phyloP scores from a whole-genome alignment of 495 filamentous ascomycete genomes.

The Podospora comata region DNA sequence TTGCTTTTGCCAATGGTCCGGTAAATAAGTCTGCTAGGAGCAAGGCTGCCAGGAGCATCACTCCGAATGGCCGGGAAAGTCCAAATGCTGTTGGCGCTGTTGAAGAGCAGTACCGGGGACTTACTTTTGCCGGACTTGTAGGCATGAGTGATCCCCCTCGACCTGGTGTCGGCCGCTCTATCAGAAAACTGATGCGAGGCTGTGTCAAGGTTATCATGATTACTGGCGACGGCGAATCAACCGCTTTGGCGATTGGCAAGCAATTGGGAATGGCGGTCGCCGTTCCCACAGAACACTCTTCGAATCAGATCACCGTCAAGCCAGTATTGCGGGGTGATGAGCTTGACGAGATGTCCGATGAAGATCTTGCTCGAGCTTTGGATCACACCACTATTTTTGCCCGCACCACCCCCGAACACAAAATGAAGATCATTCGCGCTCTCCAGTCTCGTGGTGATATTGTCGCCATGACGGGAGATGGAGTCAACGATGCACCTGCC shows the following conservation, averaged over 20 bases:
- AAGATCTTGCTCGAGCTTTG: constrained; percentile 78
- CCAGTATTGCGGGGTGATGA: constrained; percentile 85
- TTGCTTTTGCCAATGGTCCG: constrained; percentile 85
- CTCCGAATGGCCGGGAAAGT: constrained; percentile 36
- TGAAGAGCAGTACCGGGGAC: constrained; percentile 73
- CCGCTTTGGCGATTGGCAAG: constrained; percentile 86
- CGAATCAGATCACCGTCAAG: constrained; percentile 50
- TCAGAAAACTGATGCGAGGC: constrained; percentile 85
- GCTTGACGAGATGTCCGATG: constrained; percentile 82
- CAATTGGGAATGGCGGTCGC: constrained; percentile 85
- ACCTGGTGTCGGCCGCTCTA: constrained; percentile 82
- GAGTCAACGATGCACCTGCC: constrained; percentile 95
- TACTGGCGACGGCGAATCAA: constrained; percentile 92
- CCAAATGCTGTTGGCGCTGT: constrained; percentile 42
- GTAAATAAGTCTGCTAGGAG: constrained; percentile 39
- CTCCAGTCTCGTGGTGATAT: constrained; percentile 92
- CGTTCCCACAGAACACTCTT: constrained; percentile 42
- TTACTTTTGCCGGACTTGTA: constrained; percentile 87
- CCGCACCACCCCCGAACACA: constrained; percentile 93
- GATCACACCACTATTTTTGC: constrained; percentile 89
- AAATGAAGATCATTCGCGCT: constrained; percentile 91
- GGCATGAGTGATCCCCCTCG: constrained; percentile 97
- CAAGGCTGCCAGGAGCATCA: constrained; percentile 27
- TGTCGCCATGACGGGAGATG: constrained; percentile 98
- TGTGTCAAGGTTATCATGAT: constrained; percentile 98